These are phyloP conservation scores for Plasmodium blacklocki DNA, from an alignment of 169 alveolate genomes.

Conservation along the genomic window DNA sequence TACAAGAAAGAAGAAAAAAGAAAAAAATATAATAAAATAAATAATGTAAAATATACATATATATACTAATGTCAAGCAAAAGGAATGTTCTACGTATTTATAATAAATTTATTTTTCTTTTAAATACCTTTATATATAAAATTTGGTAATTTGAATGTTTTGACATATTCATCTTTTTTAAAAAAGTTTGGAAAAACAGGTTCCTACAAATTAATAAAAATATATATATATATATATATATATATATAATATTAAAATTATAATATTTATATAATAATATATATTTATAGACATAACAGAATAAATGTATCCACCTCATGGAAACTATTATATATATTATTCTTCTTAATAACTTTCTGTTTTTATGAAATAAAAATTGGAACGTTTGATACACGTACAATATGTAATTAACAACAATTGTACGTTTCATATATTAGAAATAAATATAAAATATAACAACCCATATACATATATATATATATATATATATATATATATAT, in stretches of 20 bases:
- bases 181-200: conserved; percentile 66
- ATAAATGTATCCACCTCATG: no score
- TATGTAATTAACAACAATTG: no score
- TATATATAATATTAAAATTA: no score
- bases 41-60: background rate
- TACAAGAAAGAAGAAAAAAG: conserved; percentile 9
- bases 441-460: no score
- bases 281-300: no score
- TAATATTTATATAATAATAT: no score
- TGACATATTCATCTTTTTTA: conserved; percentile 67
- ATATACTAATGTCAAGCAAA: background rate
- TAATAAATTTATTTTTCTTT: background rate
- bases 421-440: background rate
- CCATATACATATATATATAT: background rate
- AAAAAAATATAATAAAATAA: background rate
- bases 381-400: no score
- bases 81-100: background rate
- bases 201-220: conserved; percentile 21
- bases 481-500: background rate
- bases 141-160: conserved; percentile 28
- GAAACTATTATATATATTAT: no score
- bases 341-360: no score
- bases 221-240: background rate
- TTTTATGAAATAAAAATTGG: no score
- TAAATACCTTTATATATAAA: conserved; percentile 55